Base-by-base conservation (phyloP, 2,329 filamentous ascomycete species). In the Exophiala aquamarina region DNA sequence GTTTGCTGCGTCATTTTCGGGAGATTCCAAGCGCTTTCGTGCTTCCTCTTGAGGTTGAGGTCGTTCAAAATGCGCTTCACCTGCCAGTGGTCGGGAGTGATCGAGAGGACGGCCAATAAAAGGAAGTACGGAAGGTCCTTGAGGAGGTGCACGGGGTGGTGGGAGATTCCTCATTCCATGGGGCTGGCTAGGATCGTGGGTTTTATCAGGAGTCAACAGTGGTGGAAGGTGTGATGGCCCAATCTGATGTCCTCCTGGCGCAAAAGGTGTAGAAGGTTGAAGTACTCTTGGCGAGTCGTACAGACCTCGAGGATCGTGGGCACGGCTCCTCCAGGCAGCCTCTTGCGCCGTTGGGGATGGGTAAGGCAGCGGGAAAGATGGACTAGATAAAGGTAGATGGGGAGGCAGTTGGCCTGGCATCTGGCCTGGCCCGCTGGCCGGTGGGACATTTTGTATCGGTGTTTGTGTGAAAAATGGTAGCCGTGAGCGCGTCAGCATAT, bases 1-100 rank as follows among this genome's bases (percentile, higher is more conserved):
- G 31, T 35, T 55, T 14, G 54, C 54, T 11, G 57, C 57, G 38
- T 60, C 56, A 41, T 45, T 58, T 37, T 57, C 56, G 18, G 54
- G 55, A 10, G 47, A 40, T 13, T 54, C 51, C 10, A 56, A 19
- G 3, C 28, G 39, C 6, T 47, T 20, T 33, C 45, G 42, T 17
- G 17, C 23, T 10, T 50, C 50, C 11, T 50, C 49, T 36, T 17
- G 41, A 11, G 26, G 43, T 26, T 50, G 41, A 17, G 26, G 47
- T 8, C 53, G 47, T n/a, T 45, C 40, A 14, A 44, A 28, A 15
- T 45, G 28, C 14, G 47, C 15, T 20, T 52, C 47, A 13, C 33
- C 44, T 9, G 29, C 21, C 20, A 44, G 9, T 9, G 47, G 47
- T 38, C 44, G 49, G 18, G 47, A 45, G 10, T 45, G 41, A 14